Evolutionary conservation across 164 flowering plant species (phyloP).

Genomic region (Vitis rupestris): DNA sequence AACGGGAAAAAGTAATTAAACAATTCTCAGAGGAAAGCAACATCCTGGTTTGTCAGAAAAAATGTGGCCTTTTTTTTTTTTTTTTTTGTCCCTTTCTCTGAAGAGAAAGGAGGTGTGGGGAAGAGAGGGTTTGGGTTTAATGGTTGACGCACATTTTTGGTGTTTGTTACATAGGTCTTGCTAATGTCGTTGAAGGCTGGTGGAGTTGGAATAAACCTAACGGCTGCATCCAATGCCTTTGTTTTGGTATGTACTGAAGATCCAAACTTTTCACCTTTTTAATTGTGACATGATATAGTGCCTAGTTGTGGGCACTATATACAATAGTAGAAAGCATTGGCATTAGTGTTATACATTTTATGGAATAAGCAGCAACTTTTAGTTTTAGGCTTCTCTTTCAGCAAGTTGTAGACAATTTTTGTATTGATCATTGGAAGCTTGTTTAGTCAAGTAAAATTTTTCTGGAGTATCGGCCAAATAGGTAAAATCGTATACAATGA

Average conservation of each 20-base stretch:
- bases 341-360: background rate
- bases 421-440: too few relatives aligned
- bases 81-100: background rate
- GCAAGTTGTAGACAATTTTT: too few relatives aligned
- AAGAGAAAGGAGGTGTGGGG: background rate
- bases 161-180: slow-evolving; percentile 54
- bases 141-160: slow-evolving; percentile 2
- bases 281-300: background rate
- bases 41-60: slow-evolving; percentile 52
- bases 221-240: slow-evolving; percentile 94
- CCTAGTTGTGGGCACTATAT: background rate
- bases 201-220: slow-evolving; percentile 96
- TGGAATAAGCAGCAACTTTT: background rate
- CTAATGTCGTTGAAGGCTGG: slow-evolving; percentile 98
- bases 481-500: too few relatives aligned
- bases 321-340: background rate
- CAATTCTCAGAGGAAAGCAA: slow-evolving; percentile 79
- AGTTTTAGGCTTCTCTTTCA: too few relatives aligned
- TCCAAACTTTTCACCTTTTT: background rate
- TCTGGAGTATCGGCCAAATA: too few relatives aligned
- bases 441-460: too few relatives aligned
- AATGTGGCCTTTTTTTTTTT: background rate
- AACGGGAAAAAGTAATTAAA: slow-evolving; percentile 83
- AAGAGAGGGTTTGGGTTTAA: background rate
- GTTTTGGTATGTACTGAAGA: slow-evolving; percentile 61